Conservation (phyloP, 2,329 filamentous ascomycete genomes). For the Hypoxylon sp. region DNA sequence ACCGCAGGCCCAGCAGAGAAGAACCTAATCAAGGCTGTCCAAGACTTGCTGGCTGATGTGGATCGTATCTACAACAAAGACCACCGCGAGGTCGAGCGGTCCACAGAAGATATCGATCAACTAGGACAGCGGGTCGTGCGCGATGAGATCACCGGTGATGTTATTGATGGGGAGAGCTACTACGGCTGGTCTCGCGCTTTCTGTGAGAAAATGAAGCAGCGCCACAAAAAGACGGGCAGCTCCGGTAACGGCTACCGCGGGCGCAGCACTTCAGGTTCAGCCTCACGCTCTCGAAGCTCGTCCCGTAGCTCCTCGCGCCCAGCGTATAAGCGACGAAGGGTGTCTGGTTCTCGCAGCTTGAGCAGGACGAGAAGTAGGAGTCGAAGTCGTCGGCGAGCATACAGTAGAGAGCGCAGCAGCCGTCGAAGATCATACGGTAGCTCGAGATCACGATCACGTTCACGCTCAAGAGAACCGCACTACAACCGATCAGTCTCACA, state of each 20-base stretch:
- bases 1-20: conserved; percentile 77
- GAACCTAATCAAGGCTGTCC: conserved; percentile 76
- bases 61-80: conserved; percentile 76
- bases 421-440: conserved; percentile 52
- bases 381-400: conserved; percentile 47
- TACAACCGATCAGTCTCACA: conserved; percentile 45
- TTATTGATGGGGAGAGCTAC: conserved; percentile 79
- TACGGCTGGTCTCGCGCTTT: conserved; percentile 90
- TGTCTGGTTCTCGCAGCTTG: conserved; percentile 56
- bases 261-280: conserved; percentile 56
- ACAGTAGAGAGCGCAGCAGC: conserved; percentile 47
- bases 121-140: conserved; percentile 78
- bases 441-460: conserved; percentile 52
- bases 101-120: conserved; percentile 77
- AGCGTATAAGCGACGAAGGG: conserved; percentile 59
- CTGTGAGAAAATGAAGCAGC: conserved; percentile 83
- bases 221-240: conserved; percentile 57
- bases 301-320: conserved; percentile 57
- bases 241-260: conserved; percentile 45
- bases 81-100: conserved; percentile 61
- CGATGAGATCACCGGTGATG: conserved; percentile 76
- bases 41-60: conserved; percentile 77
- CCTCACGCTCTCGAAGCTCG: conserved; percentile 55
- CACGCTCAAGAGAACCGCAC: conserved; percentile 46
- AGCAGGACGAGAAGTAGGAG: conserved; percentile 55